Base-by-base conservation (phyloP, 768 basidiomycete genomes). In the Ramaria sp. region DNA sequence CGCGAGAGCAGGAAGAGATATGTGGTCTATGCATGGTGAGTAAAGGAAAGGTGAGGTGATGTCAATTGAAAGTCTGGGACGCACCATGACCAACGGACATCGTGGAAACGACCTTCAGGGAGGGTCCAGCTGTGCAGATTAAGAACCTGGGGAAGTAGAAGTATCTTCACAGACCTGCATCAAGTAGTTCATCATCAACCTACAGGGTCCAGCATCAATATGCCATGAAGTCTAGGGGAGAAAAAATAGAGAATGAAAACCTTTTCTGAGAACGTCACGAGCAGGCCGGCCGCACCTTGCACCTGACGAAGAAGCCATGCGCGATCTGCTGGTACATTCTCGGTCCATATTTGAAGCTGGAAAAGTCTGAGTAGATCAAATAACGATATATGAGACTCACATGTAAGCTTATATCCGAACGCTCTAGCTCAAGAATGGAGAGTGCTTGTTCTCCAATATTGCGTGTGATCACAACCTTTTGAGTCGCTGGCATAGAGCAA, bases 31-130 rank as follows among this genome's bases (percentile, higher is more conserved):
- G 34, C 12, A 39, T n/a, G 11, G 48, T 50, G 9, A 49, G 41
- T 15, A 51, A 20, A 47, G 43, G 7, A 6, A 31, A 34, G 30
- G 2, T 51, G 37, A 7, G 31, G 30, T 7, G 6, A 51, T 34
- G 33, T 7, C 7, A n/a, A 4, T 45, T 20, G 7, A n/a, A 49
- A n/a, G 22, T 30, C 3, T 49, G 9, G 42, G 19, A 61, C 77
- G 56, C 58, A 88, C 90, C 88, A 65, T 85, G 88, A 47, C 91
- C 91, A 19, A 93, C 91, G 17, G 90, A 91, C 83, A 95, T 88
- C 0, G 94, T 96, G 0, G 93, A 95, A 2, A 96, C 79, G n/a
- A 89, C 84, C 45, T 79, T 80, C 9, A 99, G 75, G 50, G 68
- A 73, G 0, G 85, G 73, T 3, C 92, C 91, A 60, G 91, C 91